Evolutionary conservation across 306 rosid genomes (phyloP), one percentile per base, ranked within the genome.

Genomic region (Cyamopsis tetragonoloba): DNA sequence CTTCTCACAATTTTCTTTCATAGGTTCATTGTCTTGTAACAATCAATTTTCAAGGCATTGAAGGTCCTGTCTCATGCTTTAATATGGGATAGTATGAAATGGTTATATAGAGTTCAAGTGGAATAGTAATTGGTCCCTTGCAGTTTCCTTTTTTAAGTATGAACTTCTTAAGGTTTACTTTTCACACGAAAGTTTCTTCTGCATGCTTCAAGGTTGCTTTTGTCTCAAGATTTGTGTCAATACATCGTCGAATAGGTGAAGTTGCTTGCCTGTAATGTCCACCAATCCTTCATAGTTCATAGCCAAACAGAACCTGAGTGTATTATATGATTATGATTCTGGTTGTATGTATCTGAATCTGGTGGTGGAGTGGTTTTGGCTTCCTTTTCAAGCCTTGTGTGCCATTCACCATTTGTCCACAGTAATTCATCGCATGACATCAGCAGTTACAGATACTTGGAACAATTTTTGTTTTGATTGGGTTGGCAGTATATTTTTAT

Each of bases 21-120:
- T 24, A 41, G 66, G 32, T 42, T 59, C 79, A 44, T 26, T 30
- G 64, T 72, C 73, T 76, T 75, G 42, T 73, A 19, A 62, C 73
- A 66, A 67, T 73, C 78, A 68, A 61, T 80, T 78, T 75, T 67
- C 76, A 68, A 81, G 85, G 81, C 77, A 63, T 51, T 78, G 79
- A 76, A 68, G 78, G 66, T 50, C 49, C 30, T 60, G 54, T 68
- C 34, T 35, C 49, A 42, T 71, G 72, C 72, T 59, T 50, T 54
- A 44, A 24, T 75, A 69, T 32, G 38, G 38, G 86, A 62, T 71
- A 70, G 74, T 32, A 32, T 75, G 85, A 80, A 80, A 73, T 82
- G 68, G 66, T 47, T 42, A 68, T 49, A 57, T 56, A 26, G 62
- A 67, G 67, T 78, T 67, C 63, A 22, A 58, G 69, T 77, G 78